Evolutionary conservation across 2,329 filamentous ascomycete species (phyloP), one percentile per base, ranked within the genome.

Genomic region (Chrysoporthe austroafricana): DNA sequence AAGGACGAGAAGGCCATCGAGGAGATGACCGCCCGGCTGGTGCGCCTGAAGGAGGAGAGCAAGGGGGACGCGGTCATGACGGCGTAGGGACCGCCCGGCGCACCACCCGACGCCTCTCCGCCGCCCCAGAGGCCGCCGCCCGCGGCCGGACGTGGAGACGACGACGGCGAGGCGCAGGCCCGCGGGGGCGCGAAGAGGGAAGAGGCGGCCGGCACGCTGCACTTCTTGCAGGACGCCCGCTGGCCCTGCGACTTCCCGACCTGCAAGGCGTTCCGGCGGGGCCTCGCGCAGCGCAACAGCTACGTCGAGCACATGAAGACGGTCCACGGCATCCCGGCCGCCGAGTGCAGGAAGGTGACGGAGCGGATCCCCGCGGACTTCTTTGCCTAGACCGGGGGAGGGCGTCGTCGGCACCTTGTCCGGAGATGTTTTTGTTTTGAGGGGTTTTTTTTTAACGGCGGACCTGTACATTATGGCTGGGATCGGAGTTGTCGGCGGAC

Each of bases 11-110:
- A 82, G 70, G 84, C 87, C 78, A 83, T 91, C 67, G 88, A 87
- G 77, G 82, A 84, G 64, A 90, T 91, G 79, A 90, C 90, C 77
- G 84, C 85, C 64, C 81, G 84, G 71, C 79, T 92, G 64, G 79
- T 85, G 39, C 83, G 83, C 66, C 82, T 91, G 60, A 91, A 90
- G 81, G 77, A 80, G 56, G 85, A 85, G n/a, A 80, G 71, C n/a
- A 78, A 77, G 21, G 76, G 75, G 7, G 76, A 76, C 11, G 74
- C 72, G 2, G 66, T 63, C 34, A 26, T 46, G 59, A 48, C 48
- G 62, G 59, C 59, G 34, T 46, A 44, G 42, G 42, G 43, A 36
- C 42, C 26, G 43, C 43, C 26, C 43, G 21, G 21, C 43, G 21
- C 9, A 11, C 21, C 13, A 21, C 26, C 26, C 26, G 39, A 52